Evolutionary conservation across 306 rosid genomes (phyloP).

Genomic region (Quercus rubra): DNA sequence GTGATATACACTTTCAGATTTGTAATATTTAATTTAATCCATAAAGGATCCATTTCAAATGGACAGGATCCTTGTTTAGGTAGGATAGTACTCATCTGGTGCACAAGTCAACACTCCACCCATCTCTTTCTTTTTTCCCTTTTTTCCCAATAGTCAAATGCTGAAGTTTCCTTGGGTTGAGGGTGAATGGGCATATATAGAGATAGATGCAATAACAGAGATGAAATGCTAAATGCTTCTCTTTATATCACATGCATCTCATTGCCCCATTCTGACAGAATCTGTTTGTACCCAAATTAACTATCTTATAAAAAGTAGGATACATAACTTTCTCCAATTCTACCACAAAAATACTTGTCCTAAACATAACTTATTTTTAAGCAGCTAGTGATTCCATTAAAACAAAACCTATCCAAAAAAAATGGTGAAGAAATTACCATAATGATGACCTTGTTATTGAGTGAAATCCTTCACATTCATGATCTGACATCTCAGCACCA

Average conservation of each 20-base stretch:
- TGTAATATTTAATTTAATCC: no score
- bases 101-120: background rate
- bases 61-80: background rate
- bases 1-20: no score
- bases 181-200: no score
- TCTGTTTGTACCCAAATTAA: no score
- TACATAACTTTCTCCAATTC: no score
- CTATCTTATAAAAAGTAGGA: no score
- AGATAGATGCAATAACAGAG: no score
- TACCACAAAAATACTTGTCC: no score
- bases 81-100: background rate
- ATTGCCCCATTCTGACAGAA: no score
- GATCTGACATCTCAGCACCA: conserved; percentile 47
- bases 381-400: background rate
- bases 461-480: conserved; percentile 41
- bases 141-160: background rate
- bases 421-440: conserved; percentile 57
- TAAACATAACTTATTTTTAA: background rate
- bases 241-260: no score
- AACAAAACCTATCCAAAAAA: background rate
- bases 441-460: conserved; percentile 62
- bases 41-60: no score
- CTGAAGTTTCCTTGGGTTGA: background rate
- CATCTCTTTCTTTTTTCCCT: background rate
- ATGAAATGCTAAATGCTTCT: no score